These are phyloP conservation scores for Penicillium sp. DNA, from an alignment of 2,329 filamentous ascomycete species.

Conservation along the genomic window DNA sequence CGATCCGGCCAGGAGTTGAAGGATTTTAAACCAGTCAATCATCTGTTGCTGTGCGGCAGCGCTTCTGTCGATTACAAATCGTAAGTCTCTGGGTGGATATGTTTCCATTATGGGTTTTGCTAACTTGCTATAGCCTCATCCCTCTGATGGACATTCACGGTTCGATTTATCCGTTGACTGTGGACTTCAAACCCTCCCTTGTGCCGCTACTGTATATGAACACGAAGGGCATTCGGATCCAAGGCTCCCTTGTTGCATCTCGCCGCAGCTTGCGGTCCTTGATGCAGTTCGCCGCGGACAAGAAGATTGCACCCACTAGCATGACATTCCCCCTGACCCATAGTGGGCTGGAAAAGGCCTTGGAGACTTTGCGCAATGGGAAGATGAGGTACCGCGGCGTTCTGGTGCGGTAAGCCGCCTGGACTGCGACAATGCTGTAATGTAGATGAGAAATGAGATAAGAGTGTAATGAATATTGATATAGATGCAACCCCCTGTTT, in stretches of 20 bases:
- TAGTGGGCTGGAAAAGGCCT: slow-evolving; percentile 32
- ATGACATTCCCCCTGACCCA: slow-evolving; percentile 60
- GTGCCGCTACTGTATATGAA: slow-evolving; percentile 41
- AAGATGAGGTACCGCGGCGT: slow-evolving; percentile 51
- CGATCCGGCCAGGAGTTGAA: slow-evolving; percentile 18
- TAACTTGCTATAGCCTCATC: slow-evolving; percentile 20
- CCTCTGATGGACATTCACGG: slow-evolving; percentile 27
- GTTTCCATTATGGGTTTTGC: slow-evolving; percentile 3
- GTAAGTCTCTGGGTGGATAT: slow-evolving; percentile 17
- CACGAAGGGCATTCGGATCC: slow-evolving; percentile 56
- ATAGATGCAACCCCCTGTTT: too few relatives aligned
- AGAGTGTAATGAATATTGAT: neutral
- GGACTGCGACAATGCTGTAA: neutral
- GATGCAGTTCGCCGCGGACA: slow-evolving; percentile 60
- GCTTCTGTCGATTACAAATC: slow-evolving; percentile 25
- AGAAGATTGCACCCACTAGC: slow-evolving; percentile 62
- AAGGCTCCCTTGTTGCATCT: slow-evolving; percentile 63
- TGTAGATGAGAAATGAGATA: neutral
- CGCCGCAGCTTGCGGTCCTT: slow-evolving; percentile 59
- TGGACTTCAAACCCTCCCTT: slow-evolving; percentile 19
- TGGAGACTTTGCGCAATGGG: slow-evolving; percentile 48
- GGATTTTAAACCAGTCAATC: slow-evolving; percentile 26
- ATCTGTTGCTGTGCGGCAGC: slow-evolving; percentile 26
- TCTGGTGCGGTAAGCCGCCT: slow-evolving; percentile 31
- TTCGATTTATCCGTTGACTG: slow-evolving; percentile 27